Evolutionary conservation across 768 basidiomycete genomes (phyloP), one percentile per base, ranked within the genome.

Genomic region (Suillus occidentalis): DNA sequence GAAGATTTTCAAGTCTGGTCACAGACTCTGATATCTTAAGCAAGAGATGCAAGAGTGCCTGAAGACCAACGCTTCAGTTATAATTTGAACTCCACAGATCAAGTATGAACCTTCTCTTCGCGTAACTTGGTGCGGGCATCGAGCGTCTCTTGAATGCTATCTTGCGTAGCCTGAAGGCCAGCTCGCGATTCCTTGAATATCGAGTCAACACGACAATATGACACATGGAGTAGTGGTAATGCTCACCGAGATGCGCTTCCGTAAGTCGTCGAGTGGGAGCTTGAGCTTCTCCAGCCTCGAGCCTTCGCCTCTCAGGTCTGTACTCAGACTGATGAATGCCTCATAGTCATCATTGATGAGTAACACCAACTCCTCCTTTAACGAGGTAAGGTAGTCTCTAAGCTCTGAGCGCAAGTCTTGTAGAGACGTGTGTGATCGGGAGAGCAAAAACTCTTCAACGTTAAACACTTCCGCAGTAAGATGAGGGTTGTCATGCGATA

Each of bases 301-400:
- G 3, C 92, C 91, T 77, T 98, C 96, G 52, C 91, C 94, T 68
- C 89, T 85, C 68, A 99, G 75, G 71, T 98, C 95, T 4, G 96
- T 95, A 68, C 96, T 96, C 37, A 99, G 82, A 70, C 92, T 94
- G 71, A 99, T 97, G 74, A 99, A 99, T 16, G 95, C 95, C 75
- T 95, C 95, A 72, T 99, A 99, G 78, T 99, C 97, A 70, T 95
- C 91, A 77, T 99, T 99, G 75, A 99, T 97, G 72, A 99, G 87
- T 71, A 89, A 89, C 37, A 99, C 95, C 42, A 99, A 84, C 74
- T 97, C 97, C 74, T 96, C 94, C 76, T 97, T 95, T 67, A 99
- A 79, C 12, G 83, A 80, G 0, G 87, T 85, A 65, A 94, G 82
- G 75, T 98, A 98, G 61, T 94, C 88, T 39, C 95, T 85, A 25